Evolutionary conservation across 129 eudicot species (phyloP).

Genomic region (Chrysanthemum makinoi): DNA sequence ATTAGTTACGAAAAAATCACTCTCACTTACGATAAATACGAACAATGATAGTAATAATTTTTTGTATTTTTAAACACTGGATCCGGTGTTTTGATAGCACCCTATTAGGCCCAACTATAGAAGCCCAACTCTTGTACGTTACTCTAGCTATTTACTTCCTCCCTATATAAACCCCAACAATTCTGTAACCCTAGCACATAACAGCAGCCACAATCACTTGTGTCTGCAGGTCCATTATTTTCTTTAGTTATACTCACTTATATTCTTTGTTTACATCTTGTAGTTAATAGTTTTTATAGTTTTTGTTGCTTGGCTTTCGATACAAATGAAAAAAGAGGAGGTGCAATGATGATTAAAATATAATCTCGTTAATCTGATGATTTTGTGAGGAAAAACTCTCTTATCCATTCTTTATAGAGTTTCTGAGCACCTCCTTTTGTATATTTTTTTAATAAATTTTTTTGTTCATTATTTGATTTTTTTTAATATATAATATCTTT

Average conservation of each 20-base stretch:
- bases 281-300: neutral
- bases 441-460: neutral
- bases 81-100: too few species aligned
- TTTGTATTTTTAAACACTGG: too few species aligned
- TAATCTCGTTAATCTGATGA: constrained; percentile 42
- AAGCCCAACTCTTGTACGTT: constrained; percentile 17
- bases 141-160: neutral
- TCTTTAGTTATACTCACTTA: neutral
- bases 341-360: constrained; percentile 29
- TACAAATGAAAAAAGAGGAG: neutral
- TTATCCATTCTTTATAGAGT: constrained; percentile 22
- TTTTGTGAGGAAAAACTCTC: constrained; percentile 24
- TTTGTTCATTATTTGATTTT: neutral
- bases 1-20: too few species aligned
- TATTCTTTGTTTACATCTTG: neutral
- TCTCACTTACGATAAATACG: too few species aligned
- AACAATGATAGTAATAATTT: too few species aligned
- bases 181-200: neutral
- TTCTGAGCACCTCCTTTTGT: constrained; percentile 26
- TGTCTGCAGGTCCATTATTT: neutral
- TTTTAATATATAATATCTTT: neutral
- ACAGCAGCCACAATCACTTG: neutral
- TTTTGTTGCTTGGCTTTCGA: neutral
- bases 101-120: neutral
- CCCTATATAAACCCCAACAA: constrained; percentile 10